These are phyloP conservation scores for Aureobasidium sp. DNA, from an alignment of 2,329 filamentous ascomycete species.

Conservation along the genomic window DNA sequence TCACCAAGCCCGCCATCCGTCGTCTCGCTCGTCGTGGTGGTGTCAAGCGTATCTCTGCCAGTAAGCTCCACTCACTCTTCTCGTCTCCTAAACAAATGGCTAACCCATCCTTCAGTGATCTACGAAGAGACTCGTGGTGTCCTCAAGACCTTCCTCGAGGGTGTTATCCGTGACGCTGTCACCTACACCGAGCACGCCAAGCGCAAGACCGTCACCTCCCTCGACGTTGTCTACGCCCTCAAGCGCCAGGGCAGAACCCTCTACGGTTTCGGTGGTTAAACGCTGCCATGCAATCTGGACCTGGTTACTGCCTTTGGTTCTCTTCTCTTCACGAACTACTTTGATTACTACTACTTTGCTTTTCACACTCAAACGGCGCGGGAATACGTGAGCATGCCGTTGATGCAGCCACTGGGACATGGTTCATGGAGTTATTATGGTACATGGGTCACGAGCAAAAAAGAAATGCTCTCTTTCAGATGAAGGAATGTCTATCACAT, in stretches of 20 bases:
- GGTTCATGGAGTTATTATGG: constrained; percentile 6
- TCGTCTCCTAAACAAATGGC: neutral
- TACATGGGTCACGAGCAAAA: constrained; percentile 5
- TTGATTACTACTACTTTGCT: constrained; percentile 2
- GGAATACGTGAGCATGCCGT: constrained; percentile 9
- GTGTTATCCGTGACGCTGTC: constrained; percentile 70
- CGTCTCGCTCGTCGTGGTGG: constrained; percentile 98
- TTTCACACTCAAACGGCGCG: constrained; percentile 1
- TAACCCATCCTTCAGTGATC: constrained; percentile 48
- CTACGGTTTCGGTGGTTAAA: constrained; percentile 60
- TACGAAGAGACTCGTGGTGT: constrained; percentile 78
- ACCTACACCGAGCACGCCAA: constrained; percentile 79
- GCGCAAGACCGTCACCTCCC: constrained; percentile 62
- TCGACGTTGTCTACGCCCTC: constrained; percentile 56
- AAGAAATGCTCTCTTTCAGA: constrained; percentile 4
- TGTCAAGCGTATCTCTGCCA: constrained; percentile 99
- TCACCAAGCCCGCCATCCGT: constrained; percentile 96
- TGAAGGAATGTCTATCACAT: constrained; percentile 8
- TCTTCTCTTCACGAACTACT: constrained; percentile 7
- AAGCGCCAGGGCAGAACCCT: constrained; percentile 58
- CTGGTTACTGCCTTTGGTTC: neutral
- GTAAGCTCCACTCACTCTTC: constrained; percentile 37
- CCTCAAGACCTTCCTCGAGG: constrained; percentile 76
- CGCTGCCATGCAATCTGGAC: neutral
- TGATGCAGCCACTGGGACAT: constrained; percentile 7